Evolutionary conservation across 345 rosid genomes (phyloP).

Genomic region (Heritiera fomes): DNA sequence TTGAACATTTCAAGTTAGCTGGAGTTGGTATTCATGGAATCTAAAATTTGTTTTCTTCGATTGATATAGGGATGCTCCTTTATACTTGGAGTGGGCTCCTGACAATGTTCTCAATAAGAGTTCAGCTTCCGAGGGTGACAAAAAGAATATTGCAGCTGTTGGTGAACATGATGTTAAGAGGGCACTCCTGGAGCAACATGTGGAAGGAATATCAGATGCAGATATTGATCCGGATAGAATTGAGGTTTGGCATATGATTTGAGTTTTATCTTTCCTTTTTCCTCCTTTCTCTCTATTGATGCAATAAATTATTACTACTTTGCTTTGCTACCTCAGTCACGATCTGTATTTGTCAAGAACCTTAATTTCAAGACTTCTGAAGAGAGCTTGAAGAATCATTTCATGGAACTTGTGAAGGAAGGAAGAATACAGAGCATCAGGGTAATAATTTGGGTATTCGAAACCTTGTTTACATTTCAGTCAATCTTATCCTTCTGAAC

Average conservation of each 20-base stretch:
- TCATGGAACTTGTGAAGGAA: conserved; percentile 57
- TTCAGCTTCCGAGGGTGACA: conserved; percentile 36
- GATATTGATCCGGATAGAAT: conserved; percentile 79
- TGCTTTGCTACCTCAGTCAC: conserved; percentile 59
- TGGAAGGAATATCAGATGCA: conserved; percentile 53
- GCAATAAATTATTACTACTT: conserved; percentile 13
- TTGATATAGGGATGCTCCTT: conserved; percentile 76
- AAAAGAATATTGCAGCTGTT: conserved; percentile 40
- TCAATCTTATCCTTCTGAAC: conserved; percentile 22
- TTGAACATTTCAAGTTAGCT: neutral
- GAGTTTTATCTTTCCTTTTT: neutral
- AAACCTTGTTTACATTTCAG: conserved; percentile 5
- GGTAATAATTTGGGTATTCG: conserved; percentile 46
- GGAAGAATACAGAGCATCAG: conserved; percentile 74
- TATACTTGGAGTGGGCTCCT: conserved; percentile 98
- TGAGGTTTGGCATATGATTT: conserved; percentile 51
- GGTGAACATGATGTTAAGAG: conserved; percentile 65
- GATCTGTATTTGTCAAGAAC: conserved; percentile 83
- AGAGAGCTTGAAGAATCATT: conserved; percentile 72
- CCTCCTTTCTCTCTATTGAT: neutral
- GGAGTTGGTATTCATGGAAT: conserved; percentile 11
- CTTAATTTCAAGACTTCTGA: conserved; percentile 90
- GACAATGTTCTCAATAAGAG: conserved; percentile 55
- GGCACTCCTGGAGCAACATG: conserved; percentile 58
- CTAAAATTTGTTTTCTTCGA: conserved; percentile 12